phyloP scores from a whole-genome alignment of 768 basidiomycete genomes.

The Mycena filopes region DNA sequence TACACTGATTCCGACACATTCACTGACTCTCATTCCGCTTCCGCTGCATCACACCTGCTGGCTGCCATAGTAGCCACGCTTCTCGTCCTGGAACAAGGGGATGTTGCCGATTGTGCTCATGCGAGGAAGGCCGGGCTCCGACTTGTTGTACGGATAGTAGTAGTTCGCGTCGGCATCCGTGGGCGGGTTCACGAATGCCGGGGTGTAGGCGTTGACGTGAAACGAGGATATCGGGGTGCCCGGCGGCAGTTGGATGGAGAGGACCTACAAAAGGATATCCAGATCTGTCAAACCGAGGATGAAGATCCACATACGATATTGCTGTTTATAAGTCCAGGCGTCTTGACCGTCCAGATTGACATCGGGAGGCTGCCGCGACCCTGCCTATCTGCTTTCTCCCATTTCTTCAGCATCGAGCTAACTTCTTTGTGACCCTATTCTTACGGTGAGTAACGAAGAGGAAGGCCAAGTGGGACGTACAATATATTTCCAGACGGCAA shows the following conservation, averaged over 20 bases:
- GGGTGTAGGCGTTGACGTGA: constrained; percentile 54
- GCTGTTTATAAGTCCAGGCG: constrained; percentile 51
- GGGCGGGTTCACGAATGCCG: constrained; percentile 55
- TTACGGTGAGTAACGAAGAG: background rate
- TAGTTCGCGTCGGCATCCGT: constrained; percentile 45
- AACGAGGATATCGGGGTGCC: constrained; percentile 46
- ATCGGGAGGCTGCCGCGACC: constrained; percentile 36
- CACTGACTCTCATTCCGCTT: background rate
- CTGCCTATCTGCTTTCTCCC: constrained; percentile 51
- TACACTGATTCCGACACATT: background rate
- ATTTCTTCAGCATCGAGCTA: constrained; percentile 47
- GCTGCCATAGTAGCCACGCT: constrained; percentile 41
- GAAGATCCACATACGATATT: constrained; percentile 43
- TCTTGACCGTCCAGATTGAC: constrained; percentile 55
- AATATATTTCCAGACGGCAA: constrained; percentile 58
- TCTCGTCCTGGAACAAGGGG: constrained; percentile 55
- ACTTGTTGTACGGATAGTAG: constrained; percentile 42
- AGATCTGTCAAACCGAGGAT: background rate
- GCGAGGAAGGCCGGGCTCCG: constrained; percentile 40
- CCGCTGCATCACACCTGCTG: constrained; percentile 41
- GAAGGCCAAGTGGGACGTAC: constrained; percentile 38
- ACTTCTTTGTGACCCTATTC: constrained; percentile 56
- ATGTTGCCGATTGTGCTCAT: constrained; percentile 48
- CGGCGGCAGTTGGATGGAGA: constrained; percentile 52
- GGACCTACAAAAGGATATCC: constrained; percentile 40